A percentile compares a stretch with the other conserved stretches of the same genome.
Evolutionary conservation across 208 protist genomes (phyloP).

Genomic region (Phytomonas francai): DNA sequence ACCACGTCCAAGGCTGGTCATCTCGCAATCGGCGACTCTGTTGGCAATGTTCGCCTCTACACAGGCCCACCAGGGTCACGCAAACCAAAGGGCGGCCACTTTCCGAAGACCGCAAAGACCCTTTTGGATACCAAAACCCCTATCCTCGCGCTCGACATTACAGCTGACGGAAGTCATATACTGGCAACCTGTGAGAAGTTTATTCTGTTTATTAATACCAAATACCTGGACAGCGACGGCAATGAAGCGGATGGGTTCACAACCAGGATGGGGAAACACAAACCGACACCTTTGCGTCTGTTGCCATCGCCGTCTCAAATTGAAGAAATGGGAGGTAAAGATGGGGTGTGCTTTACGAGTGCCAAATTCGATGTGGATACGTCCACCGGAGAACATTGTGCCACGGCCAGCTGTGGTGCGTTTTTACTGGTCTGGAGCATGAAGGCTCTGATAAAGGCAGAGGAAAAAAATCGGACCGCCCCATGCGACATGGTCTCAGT

Average conservation of each 20-base stretch:
- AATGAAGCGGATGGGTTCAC: slow-evolving; percentile 30
- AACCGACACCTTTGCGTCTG: slow-evolving; percentile 36
- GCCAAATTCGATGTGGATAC: slow-evolving; percentile 39
- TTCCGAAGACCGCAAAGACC: slow-evolving; percentile 55
- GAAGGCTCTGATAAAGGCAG: slow-evolving; percentile 22
- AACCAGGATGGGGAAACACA: slow-evolving; percentile 42
- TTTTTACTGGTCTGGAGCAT: slow-evolving; percentile 54
- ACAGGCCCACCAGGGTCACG: slow-evolving; percentile 44
- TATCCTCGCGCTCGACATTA: slow-evolving; percentile 48
- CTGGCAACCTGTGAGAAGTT: slow-evolving; percentile 32
- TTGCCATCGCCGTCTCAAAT: slow-evolving; percentile 34
- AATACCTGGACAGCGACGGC: slow-evolving; percentile 23
- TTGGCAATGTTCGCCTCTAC: slow-evolving; percentile 57
- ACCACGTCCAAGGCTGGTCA: slow-evolving; percentile 42
- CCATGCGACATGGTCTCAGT: slow-evolving; percentile 16
- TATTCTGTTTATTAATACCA: slow-evolving; percentile 42
- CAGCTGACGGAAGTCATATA: slow-evolving; percentile 46
- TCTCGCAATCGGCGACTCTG: slow-evolving; percentile 44
- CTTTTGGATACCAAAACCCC: slow-evolving; percentile 41
- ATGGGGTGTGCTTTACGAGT: slow-evolving; percentile 26
- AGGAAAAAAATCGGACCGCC: slow-evolving; percentile 25
- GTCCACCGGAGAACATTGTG: slow-evolving; percentile 27
- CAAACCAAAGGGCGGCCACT: slow-evolving; percentile 26
- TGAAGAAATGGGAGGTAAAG: slow-evolving; percentile 28
- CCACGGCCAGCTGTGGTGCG: slow-evolving; percentile 35